Evolutionary conservation across 257 asterid genomes (phyloP).

Genomic region (Scutellaria baicalensis): DNA sequence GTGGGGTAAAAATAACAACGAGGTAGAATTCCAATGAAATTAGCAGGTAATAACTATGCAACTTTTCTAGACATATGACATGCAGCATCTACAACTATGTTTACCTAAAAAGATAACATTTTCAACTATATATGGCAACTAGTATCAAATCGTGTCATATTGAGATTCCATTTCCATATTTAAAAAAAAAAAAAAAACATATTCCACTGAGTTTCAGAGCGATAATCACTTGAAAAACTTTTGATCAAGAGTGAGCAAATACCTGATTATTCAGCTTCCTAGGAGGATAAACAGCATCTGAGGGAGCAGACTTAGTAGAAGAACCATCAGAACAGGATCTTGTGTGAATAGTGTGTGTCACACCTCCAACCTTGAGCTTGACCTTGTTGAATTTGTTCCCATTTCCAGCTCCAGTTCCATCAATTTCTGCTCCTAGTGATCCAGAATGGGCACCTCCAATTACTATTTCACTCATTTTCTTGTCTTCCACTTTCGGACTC

Average conservation of each 20-base stretch:
- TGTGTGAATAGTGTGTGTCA: constrained; percentile 56
- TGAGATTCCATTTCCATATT: neutral
- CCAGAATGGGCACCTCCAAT: constrained; percentile 18
- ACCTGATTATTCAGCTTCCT: constrained; percentile 37
- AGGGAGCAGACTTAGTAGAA: constrained; percentile 33
- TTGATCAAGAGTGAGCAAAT: neutral
- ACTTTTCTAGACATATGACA: neutral
- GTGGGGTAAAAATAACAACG: neutral
- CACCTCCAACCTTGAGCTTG: constrained; percentile 83
- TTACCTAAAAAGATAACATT: neutral
- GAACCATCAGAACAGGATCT: constrained; percentile 39
- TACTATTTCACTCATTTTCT: constrained; percentile 11
- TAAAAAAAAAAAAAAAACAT: neutral
- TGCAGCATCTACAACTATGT: neutral
- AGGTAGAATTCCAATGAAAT: neutral
- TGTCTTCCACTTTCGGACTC: constrained; percentile 15
- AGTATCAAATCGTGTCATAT: neutral
- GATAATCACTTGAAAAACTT: neutral
- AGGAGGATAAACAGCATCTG: constrained; percentile 23
- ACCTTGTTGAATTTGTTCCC: constrained; percentile 50
- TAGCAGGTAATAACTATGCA: neutral
- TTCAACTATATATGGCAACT: neutral
- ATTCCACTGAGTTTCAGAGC: neutral
- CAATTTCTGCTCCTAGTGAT: constrained; percentile 23
- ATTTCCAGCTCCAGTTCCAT: constrained; percentile 27